These are phyloP conservation scores for Poa annua DNA, from an alignment of 176 grass and related monocot genomes.

Conservation along the genomic window DNA sequence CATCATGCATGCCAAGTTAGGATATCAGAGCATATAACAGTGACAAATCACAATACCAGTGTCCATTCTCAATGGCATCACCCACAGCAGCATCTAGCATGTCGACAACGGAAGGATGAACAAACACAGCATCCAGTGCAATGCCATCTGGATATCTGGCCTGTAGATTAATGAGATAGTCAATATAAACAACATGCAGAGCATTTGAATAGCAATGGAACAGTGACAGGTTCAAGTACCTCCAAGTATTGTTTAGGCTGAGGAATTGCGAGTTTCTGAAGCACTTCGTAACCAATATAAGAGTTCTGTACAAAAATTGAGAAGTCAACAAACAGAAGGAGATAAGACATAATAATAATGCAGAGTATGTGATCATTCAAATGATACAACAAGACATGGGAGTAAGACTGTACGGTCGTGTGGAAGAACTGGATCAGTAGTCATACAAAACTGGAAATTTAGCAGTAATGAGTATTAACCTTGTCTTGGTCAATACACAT, in stretches of 20 bases:
- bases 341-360: slow-evolving; percentile 25
- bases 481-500: slow-evolving; percentile 24
- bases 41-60: slow-evolving; percentile 62
- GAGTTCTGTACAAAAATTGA: slow-evolving; percentile 72
- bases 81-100: slow-evolving; percentile 95
- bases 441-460: not conserved
- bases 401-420: not conserved
- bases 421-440: slow-evolving; percentile 9
- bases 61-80: slow-evolving; percentile 78
- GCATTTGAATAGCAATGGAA: slow-evolving; percentile 13
- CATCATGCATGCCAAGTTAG: not conserved
- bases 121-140: slow-evolving; percentile 89
- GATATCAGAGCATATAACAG: slow-evolving; percentile 31
- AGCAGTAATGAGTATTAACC: not conserved
- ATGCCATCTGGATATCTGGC: slow-evolving; percentile 93
- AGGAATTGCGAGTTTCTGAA: slow-evolving; percentile 92
- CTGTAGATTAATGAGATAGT: slow-evolving; percentile 52
- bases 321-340: slow-evolving; percentile 34
- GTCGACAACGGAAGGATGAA: slow-evolving; percentile 86
- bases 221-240: slow-evolving; percentile 57
- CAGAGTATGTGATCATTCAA: slow-evolving; percentile 31
- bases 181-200: slow-evolving; percentile 21
- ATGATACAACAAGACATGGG: not conserved
- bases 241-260: slow-evolving; percentile 96
- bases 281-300: slow-evolving; percentile 90